Base-by-base conservation (phyloP, 2,329 filamentous ascomycete species). In the Neofusicoccum ribis region DNA sequence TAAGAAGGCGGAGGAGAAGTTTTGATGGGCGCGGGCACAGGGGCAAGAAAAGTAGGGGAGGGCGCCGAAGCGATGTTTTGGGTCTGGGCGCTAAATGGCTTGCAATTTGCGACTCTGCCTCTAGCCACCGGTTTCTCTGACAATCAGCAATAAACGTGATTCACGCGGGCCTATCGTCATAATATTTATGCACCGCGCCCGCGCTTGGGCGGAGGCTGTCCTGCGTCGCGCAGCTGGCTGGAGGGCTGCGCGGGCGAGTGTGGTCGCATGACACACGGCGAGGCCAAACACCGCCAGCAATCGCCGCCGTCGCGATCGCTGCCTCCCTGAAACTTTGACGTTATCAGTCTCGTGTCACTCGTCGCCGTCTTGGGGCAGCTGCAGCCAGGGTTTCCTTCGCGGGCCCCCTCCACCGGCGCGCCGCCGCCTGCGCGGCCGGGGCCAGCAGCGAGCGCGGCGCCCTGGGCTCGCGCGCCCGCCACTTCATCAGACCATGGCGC, bases 71-170 rank as follows among this genome's bases (percentile, higher is more conserved):
- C 46, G 60, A 63, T 41, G 60, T 51, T 51, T 63, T 44, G 39
- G 54, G 54, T 46, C 54, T 59, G 54, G 54, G 54, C 54, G 54
- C 54, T 59, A 59, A 43, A 44, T 37, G 54, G 54, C 54, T 56
- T 51, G 60, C 54, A 59, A 63, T 63, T 51, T 63, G 60, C 54
- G 50, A 44, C 41, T 44, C 41, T 44, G 41, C 41, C 41, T 50
- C 54, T 46, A 43, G 54, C 47, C 47, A 50, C 47, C 20, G 54
- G 47, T 37, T 63, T 52, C 60, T 63, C 47, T 63, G 60, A 63
- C 54, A 63, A 43, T 41, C 47, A 51, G 60, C 61, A 63, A 63
- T 63, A 50, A 63, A 63, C 61, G 61, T 63, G 61, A 63, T 60
- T 60, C 56, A 47, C 56, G 41, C 23, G 56, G 56, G 56, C 56